Conservation (phyloP, 2,329 filamentous ascomycete genomes). For the Aspergillus neotritici region DNA sequence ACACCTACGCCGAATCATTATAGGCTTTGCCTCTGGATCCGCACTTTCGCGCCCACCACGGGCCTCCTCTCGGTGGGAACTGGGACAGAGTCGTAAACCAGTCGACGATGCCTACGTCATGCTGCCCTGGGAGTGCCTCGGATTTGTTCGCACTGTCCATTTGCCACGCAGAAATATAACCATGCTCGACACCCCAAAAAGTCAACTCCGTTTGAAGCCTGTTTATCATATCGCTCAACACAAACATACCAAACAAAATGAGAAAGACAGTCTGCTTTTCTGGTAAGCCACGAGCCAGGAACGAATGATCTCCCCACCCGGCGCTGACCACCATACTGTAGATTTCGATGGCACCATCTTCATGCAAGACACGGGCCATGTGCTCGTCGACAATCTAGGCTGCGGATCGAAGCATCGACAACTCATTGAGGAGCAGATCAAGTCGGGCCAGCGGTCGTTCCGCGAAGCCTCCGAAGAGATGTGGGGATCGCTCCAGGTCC, state of each 20-base stretch:
- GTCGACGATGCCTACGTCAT: too few relatives aligned
- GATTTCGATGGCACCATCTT: constrained; percentile 69
- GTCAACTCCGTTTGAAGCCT: background rate
- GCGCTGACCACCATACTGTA: constrained; percentile 24
- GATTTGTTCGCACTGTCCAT: too few relatives aligned
- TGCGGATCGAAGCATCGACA: constrained; percentile 54
- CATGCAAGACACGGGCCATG: constrained; percentile 65
- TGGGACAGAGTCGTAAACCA: too few relatives aligned
- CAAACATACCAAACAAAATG: constrained; percentile 18
- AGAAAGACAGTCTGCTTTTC: constrained; percentile 45
- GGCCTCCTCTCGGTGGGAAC: too few relatives aligned
- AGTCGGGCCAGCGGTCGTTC: constrained; percentile 60
- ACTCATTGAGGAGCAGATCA: constrained; percentile 59
- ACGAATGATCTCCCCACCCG: background rate
- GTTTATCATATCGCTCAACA: background rate
- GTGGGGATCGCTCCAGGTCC: constrained; percentile 62
- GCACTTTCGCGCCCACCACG: too few relatives aligned
- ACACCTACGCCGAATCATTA: too few relatives aligned
- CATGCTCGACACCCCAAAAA: too few relatives aligned
- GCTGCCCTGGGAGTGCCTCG: too few relatives aligned
- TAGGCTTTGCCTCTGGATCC: too few relatives aligned
- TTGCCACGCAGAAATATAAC: too few relatives aligned
- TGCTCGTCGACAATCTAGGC: constrained; percentile 61
- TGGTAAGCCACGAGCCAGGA: constrained; percentile 24
- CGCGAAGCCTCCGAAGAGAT: constrained; percentile 67